phyloP scores from a whole-genome alignment of 208 protist species.

The Phytomonas francai region DNA sequence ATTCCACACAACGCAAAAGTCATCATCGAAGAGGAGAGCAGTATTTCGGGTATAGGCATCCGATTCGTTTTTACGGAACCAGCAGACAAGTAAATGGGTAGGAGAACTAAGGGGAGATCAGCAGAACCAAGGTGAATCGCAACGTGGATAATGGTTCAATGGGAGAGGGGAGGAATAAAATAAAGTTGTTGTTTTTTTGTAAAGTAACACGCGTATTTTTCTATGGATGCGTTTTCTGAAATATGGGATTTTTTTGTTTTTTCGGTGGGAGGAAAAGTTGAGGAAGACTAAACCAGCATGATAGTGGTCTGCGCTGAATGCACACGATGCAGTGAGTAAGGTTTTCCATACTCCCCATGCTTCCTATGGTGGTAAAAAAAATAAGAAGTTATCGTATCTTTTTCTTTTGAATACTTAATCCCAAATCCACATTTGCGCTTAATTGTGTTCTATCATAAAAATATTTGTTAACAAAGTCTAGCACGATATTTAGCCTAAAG shows the following conservation, averaged over 20 bases:
- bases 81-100: slow-evolving; percentile 4
- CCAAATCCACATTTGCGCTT: not conserved
- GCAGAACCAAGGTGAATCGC: not conserved
- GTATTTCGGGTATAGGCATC: slow-evolving; percentile 67
- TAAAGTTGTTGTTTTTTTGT: slow-evolving; percentile 1
- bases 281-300: not conserved
- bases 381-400: too few relatives aligned
- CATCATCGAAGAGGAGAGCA: slow-evolving; percentile 81
- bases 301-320: not conserved
- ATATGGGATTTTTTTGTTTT: not conserved
- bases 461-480: not conserved
- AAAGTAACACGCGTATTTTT: not conserved
- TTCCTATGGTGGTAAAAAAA: too few relatives aligned
- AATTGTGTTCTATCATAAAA: not conserved
- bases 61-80: slow-evolving; percentile 45
- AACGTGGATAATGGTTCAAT: not conserved
- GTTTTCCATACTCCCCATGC: too few relatives aligned
- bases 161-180: not conserved
- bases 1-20: slow-evolving; percentile 43
- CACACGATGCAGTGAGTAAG: too few relatives aligned
- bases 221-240: not conserved
- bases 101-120: not conserved
- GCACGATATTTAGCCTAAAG: not conserved
- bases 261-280: not conserved
- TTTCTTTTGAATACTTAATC: not conserved